These are phyloP conservation scores for Yamadazyma dendronema DNA, from an alignment of 1,139 yeast genomes.

Conservation along the genomic window DNA sequence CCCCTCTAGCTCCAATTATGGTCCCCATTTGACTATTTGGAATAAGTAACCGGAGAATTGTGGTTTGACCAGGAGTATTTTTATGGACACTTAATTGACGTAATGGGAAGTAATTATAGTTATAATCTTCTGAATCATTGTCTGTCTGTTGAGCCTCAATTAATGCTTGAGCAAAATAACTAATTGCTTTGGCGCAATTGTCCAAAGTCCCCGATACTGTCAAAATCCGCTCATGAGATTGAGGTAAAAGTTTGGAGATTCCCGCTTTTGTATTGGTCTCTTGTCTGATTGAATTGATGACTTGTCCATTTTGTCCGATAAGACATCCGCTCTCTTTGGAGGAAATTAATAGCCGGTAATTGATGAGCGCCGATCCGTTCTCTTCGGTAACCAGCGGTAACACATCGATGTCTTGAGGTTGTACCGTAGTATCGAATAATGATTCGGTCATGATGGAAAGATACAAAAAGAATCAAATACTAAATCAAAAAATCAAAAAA, in stretches of 20 bases:
- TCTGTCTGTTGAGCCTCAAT: conserved; percentile 11
- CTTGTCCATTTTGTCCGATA: conserved; percentile 83
- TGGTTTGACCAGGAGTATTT: conserved; percentile 49
- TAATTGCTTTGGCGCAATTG: conserved; percentile 69
- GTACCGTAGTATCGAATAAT: conserved; percentile 32
- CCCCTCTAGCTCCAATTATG: conserved; percentile 82
- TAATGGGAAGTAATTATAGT: conserved; percentile 55
- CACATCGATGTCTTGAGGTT: too few species aligned
- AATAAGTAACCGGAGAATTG: conserved; percentile 67
- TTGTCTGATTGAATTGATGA: conserved; percentile 75
- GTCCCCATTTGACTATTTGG: conserved; percentile 92
- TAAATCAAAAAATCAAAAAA: neutral
- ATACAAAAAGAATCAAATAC: neutral
- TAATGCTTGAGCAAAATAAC: conserved; percentile 69
- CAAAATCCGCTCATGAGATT: conserved; percentile 81
- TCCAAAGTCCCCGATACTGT: conserved; percentile 81
- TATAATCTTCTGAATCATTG: conserved; percentile 4
- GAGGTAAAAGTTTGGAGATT: conserved; percentile 76
- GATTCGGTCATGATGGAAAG: conserved; percentile 50
- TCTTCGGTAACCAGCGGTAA: conserved; percentile 21
- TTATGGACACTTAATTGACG: conserved; percentile 56
- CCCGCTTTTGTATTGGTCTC: conserved; percentile 85
- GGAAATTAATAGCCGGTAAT: conserved; percentile 70
- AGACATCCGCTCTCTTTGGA: conserved; percentile 90
- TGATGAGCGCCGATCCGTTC: conserved; percentile 42